Percentiles rank a stretch among this genome's conserved stretches.
Conservation (phyloP, 2,329 filamentous ascomycete genomes). For the Drechslerella coelobrocha region DNA sequence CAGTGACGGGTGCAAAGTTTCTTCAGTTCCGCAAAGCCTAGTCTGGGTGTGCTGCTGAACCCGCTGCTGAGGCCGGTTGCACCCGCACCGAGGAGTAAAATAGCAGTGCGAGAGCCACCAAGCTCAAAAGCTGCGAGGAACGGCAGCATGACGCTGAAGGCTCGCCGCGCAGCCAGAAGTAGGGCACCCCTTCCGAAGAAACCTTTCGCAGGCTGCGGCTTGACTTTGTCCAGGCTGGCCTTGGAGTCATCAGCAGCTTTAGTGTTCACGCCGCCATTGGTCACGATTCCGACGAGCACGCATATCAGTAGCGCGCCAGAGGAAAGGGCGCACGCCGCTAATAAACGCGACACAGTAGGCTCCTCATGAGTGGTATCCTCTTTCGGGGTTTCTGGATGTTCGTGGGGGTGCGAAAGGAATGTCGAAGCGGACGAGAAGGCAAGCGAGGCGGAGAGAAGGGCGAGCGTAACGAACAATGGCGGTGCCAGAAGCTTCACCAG, state of each 20-base stretch:
- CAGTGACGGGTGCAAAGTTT: constrained; percentile 30
- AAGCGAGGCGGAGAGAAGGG: constrained; percentile 45
- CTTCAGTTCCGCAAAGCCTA: constrained; percentile 32
- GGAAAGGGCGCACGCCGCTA: constrained; percentile 48
- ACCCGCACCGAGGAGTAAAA: constrained; percentile 31
- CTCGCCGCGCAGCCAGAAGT: constrained; percentile 5
- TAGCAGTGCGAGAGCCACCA: constrained; percentile 27
- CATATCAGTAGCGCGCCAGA: constrained; percentile 32
- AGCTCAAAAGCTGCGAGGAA: constrained; percentile 47
- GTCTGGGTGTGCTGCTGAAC: constrained; percentile 10
- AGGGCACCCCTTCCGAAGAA: constrained; percentile 25
- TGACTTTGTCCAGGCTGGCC: constrained; percentile 18
- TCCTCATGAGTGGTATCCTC: constrained; percentile 1
- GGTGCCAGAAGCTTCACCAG: constrained; percentile 16
- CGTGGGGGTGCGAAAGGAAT: constrained; percentile 43
- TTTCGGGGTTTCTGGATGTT: constrained; percentile 12
- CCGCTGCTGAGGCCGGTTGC: constrained; percentile 23
- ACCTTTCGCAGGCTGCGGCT: not conserved
- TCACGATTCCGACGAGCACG: constrained; percentile 34
- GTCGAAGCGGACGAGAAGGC: constrained; percentile 48
- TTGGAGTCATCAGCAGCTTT: constrained; percentile 23
- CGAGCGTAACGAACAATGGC: constrained; percentile 37
- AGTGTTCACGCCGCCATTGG: constrained; percentile 18
- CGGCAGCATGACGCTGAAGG: constrained; percentile 41
- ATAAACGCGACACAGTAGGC: constrained; percentile 24